Conservation (phyloP, 169 alveolate species). For the Plasmodium gonderi region DNA sequence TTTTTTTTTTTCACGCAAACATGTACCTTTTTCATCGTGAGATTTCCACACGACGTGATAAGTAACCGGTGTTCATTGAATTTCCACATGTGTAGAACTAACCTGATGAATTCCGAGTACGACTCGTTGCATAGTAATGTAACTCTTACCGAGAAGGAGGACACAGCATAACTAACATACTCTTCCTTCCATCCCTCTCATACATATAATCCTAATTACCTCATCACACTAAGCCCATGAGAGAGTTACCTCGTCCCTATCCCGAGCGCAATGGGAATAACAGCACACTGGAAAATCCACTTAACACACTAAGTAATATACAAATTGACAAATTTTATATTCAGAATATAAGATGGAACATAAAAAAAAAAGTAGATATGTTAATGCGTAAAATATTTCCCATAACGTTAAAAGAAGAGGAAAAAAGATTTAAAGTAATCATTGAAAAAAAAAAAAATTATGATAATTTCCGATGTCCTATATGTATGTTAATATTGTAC, state of each 20-base stretch:
- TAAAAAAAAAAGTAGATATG: slow-evolving; percentile 17
- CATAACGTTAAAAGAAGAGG: slow-evolving; percentile 3
- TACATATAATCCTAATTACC: too few species aligned
- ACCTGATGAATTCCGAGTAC: too few species aligned
- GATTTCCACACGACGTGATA: not conserved
- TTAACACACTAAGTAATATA: not conserved
- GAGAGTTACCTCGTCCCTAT: not conserved
- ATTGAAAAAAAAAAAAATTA: slow-evolving; percentile 54
- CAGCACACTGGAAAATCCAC: not conserved
- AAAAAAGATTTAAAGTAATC: slow-evolving; percentile 32
- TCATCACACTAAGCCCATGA: too few species aligned
- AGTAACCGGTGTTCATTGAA: not conserved
- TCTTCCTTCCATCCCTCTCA: too few species aligned
- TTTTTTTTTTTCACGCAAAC: not conserved
- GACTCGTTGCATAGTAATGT: not conserved
- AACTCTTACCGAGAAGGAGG: too few species aligned
- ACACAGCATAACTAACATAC: too few species aligned
- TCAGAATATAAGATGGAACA: slow-evolving; percentile 4
- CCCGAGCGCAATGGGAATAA: not conserved
- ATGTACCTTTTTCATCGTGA: not conserved
- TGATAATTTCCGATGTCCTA: slow-evolving; percentile 56
- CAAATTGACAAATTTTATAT: slow-evolving; percentile 3
- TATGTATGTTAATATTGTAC: slow-evolving; percentile 76
- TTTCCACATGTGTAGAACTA: not conserved
- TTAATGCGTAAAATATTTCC: slow-evolving; percentile 25